Evolutionary conservation across 129 eudicot species (phyloP).

Genomic region (Centrapalus pauciflorus): DNA sequence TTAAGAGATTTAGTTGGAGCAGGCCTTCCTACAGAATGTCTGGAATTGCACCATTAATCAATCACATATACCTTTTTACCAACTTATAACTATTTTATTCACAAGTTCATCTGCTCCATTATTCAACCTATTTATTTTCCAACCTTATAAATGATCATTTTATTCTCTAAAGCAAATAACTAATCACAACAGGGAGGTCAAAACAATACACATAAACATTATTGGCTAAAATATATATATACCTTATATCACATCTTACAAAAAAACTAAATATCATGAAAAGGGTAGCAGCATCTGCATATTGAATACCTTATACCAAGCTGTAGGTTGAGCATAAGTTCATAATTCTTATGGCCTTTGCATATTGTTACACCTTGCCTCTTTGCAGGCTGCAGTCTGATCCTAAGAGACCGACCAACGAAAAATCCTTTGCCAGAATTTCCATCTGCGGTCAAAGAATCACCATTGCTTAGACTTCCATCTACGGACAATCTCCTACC

Average conservation of each 20-base stretch:
- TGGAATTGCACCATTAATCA: constrained; percentile 29
- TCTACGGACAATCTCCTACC: constrained; percentile 44
- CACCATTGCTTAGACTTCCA: constrained; percentile 24
- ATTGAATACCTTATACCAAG: constrained; percentile 81
- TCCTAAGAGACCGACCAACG: constrained; percentile 20
- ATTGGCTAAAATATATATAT: not conserved
- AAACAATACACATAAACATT: not conserved
- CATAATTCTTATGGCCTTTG: constrained; percentile 88
- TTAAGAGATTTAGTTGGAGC: constrained; percentile 64
- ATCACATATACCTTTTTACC: not conserved
- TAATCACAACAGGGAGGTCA: not conserved
- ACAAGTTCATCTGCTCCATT: not conserved
- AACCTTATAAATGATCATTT: not conserved
- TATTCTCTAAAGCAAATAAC: too few species aligned
- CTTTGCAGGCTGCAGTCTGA: constrained; percentile 39
- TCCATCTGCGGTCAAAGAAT: not conserved
- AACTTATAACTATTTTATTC: not conserved
- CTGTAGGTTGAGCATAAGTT: constrained; percentile 91
- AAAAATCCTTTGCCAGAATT: constrained; percentile 3
- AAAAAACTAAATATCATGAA: too few species aligned
- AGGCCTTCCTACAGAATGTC: constrained; percentile 94
- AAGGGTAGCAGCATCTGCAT: not conserved
- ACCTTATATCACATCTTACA: not conserved
- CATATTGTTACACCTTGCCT: constrained; percentile 71
- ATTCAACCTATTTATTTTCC: not conserved